Percentiles rank a stretch among this genome's conserved stretches.
Evolutionary conservation across 1,284 basidiomycete genomes (phyloP).

Genomic region (Fomitopsis palustris): DNA sequence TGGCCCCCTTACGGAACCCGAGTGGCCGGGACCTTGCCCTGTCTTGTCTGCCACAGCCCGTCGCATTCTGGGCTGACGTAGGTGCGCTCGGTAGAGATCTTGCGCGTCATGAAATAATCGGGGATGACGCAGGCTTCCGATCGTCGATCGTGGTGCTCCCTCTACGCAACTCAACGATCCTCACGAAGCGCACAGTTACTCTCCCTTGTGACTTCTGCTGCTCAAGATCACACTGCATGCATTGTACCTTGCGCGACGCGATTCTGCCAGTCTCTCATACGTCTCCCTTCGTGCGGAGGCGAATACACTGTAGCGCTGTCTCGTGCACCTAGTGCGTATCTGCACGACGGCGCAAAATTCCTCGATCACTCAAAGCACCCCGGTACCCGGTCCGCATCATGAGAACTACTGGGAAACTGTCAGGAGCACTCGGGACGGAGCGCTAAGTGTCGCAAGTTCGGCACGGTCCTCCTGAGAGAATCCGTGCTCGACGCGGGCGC

Average conservation of each 20-base stretch:
- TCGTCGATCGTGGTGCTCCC: not conserved
- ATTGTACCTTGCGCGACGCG: too few relatives aligned
- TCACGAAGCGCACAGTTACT: not conserved
- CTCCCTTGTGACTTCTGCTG: too few relatives aligned
- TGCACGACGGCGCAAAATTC: not conserved
- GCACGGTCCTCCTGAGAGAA: not conserved
- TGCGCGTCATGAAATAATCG: not conserved
- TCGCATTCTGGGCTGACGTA: not conserved
- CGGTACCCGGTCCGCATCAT: not conserved
- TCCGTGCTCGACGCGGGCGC: not conserved
- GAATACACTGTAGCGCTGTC: not conserved
- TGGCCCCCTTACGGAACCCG: not conserved
- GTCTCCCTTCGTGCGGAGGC: not conserved
- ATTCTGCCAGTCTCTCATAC: too few relatives aligned
- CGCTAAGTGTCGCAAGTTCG: not conserved
- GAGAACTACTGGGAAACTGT: not conserved
- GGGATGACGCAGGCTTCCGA: not conserved
- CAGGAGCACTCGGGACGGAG: not conserved
- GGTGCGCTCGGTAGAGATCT: not conserved
- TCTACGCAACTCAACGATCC: not conserved
- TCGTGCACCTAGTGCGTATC: not conserved
- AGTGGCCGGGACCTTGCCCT: not conserved
- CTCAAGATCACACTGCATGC: too few relatives aligned
- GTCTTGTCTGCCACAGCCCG: not conserved
- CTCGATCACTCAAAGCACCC: not conserved